A percentile compares a stretch with the other conserved stretches of the same genome.
Conservation (phyloP, 164 flowering plant species). For the Magnolia changhungtana region DNA sequence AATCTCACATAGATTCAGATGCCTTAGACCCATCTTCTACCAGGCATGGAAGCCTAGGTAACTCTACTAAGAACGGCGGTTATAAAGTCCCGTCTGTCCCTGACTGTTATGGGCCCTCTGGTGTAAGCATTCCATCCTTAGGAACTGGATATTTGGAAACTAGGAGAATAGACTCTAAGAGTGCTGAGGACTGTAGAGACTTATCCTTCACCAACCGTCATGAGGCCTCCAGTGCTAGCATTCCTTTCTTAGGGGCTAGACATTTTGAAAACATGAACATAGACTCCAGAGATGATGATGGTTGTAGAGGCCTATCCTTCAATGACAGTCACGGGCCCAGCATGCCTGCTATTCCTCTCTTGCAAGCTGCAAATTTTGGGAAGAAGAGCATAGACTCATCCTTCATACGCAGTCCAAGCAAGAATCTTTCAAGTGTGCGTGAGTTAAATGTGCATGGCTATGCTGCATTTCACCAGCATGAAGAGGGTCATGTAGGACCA, state of each 20-base stretch:
- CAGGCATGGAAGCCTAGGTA: slow-evolving; percentile 7
- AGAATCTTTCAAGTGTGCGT: background rate
- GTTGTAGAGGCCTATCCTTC: background rate
- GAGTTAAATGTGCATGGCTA: background rate
- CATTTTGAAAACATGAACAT: background rate
- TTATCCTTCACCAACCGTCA: background rate
- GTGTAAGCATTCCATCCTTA: background rate
- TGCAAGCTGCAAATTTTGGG: background rate
- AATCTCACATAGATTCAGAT: background rate
- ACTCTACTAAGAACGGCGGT: background rate
- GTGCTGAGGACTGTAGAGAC: background rate
- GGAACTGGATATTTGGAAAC: background rate
- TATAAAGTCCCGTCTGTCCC: background rate
- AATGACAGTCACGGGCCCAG: background rate
- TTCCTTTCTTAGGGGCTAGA: slow-evolving; percentile 8
- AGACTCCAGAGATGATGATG: background rate
- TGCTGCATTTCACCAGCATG: background rate
- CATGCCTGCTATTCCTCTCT: background rate
- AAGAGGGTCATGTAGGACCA: background rate
- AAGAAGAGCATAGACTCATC: background rate
- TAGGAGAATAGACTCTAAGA: background rate
- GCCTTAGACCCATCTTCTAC: background rate
- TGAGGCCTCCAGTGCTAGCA: background rate
- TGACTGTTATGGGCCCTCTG: slow-evolving; percentile 1
- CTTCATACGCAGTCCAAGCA: background rate